Base-by-base conservation (phyloP, 345 rosid species). In the Fremontodendron californicum region DNA sequence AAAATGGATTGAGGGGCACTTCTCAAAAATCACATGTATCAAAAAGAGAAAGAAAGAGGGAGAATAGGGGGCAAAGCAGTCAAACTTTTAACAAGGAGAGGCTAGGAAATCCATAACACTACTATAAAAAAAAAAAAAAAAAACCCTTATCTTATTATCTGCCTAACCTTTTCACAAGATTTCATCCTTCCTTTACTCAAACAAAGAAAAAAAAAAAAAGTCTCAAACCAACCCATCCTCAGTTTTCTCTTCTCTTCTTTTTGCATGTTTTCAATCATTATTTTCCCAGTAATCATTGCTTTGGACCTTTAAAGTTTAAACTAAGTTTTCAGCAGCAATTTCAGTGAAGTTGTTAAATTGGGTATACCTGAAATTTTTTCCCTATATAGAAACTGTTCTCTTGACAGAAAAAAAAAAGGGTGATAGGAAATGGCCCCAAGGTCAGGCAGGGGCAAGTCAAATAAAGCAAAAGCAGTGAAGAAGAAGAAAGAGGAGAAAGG, bases 401-500 rank as follows among this genome's bases (percentile, higher is more conserved):
- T 13, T 15, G n/a, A 48, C 19, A 10, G n/a, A 37, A 37, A n/a
- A 5, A 15, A 13, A 33, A 33, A 33, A 33, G 35, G 48, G 1
- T 37, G 16, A 40, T 1, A 25, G 51, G 16, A 69, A 76, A 90
- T 90, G 94, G 91, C 94, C 35, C 92, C 92, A 12, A 90, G 81
- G 75, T 81, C 92, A 8, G 84, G 92, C 31, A 86, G 83, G 76
- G 84, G 90, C 79, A 90, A 89, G 81, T 77, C 88, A 2, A 85
- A 77, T n/a, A 87, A 80, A 77, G 73, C 81, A 11, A 89, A 82
- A 63, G 45, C 84, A 3, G 94, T 87, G 52, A 87, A 85, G 87
- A 90, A 83, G 81, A 90, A 77, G 81, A 90, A 85, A 73, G 89
- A 87, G 75, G 92, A 89, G 78, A 87, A 86, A 84, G 84, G 92